A percentile compares a stretch with the other conserved stretches of the same genome.
Evolutionary conservation across 768 basidiomycete genomes (phyloP).

Genomic region (Boletellus ananiceps): DNA sequence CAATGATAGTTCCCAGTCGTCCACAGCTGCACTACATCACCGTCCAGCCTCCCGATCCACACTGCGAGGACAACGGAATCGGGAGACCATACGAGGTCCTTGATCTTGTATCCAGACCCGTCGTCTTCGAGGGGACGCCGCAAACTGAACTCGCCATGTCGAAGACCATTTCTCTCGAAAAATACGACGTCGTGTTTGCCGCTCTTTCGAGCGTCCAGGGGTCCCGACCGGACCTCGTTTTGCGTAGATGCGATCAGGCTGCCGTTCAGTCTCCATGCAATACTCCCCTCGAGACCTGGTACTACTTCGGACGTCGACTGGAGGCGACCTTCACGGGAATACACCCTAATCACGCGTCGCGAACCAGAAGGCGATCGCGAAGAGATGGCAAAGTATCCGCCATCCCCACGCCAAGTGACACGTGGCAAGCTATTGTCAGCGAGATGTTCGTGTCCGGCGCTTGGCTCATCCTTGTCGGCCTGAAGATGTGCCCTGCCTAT

Average conservation of each 20-base stretch:
- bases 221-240: constrained; percentile 67
- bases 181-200: constrained; percentile 85
- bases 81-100: constrained; percentile 79
- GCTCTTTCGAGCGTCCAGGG: constrained; percentile 60
- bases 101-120: constrained; percentile 66
- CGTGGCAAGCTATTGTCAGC: constrained; percentile 69
- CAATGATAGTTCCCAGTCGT: constrained; percentile 94
- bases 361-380: constrained; percentile 47
- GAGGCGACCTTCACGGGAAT: constrained; percentile 49
- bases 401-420: constrained; percentile 94
- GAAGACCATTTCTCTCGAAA: constrained; percentile 91
- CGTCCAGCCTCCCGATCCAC: constrained; percentile 69
- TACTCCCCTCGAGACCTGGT: constrained; percentile 71
- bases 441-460: constrained; percentile 49
- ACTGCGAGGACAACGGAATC: constrained; percentile 83
- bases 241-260: constrained; percentile 80
- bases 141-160: constrained; percentile 85
- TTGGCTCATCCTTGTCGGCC: constrained; percentile 49
- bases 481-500: constrained; percentile 63
- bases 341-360: constrained; percentile 27
- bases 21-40: constrained; percentile 91
- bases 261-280: constrained; percentile 87
- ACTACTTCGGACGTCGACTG: constrained; percentile 84
- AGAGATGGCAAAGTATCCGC: constrained; percentile 81
- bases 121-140: constrained; percentile 33